Conservation (phyloP, 352 stramenopile species). For the Blastocystis sp. region DNA sequence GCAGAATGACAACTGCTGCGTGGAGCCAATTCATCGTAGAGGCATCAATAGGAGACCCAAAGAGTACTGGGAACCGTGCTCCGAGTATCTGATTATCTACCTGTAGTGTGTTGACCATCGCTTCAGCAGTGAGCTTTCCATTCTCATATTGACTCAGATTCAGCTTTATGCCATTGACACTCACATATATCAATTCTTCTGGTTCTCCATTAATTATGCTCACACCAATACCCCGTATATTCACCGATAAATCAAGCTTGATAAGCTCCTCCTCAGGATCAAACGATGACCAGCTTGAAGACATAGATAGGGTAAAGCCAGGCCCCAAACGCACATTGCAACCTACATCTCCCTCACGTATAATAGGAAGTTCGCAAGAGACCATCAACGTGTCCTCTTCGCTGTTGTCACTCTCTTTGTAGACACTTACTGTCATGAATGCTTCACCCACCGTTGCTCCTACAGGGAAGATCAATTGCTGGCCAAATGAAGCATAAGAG, state of each 20-base stretch:
- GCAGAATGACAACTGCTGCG: not conserved
- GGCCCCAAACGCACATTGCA: not conserved
- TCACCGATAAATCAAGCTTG: not conserved
- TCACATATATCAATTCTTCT: not conserved
- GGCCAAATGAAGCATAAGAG: not conserved
- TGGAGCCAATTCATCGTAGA: slow-evolving; percentile 7
- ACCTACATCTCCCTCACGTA: not conserved
- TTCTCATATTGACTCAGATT: not conserved
- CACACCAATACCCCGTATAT: not conserved
- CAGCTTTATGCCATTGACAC: not conserved
- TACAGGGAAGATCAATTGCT: slow-evolving; percentile 51
- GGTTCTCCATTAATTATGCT: slow-evolving; percentile 12
- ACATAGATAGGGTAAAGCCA: not conserved
- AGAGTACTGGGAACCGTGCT: slow-evolving; percentile 34
- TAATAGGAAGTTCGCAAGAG: not conserved
- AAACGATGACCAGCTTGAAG: not conserved
- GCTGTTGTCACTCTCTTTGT: not conserved
- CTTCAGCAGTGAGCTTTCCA: slow-evolving; percentile 35
- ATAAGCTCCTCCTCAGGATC: slow-evolving; percentile 1
- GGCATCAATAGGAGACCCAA: slow-evolving; percentile 3
- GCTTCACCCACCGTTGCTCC: not conserved
- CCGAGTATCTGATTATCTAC: slow-evolving; percentile 45
- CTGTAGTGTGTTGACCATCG: slow-evolving; percentile 27
- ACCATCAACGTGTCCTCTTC: not conserved
- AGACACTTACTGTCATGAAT: not conserved